phyloP scores from a whole-genome alignment of 2,329 filamentous ascomycete genomes.

The Botryotinia globosa region DNA sequence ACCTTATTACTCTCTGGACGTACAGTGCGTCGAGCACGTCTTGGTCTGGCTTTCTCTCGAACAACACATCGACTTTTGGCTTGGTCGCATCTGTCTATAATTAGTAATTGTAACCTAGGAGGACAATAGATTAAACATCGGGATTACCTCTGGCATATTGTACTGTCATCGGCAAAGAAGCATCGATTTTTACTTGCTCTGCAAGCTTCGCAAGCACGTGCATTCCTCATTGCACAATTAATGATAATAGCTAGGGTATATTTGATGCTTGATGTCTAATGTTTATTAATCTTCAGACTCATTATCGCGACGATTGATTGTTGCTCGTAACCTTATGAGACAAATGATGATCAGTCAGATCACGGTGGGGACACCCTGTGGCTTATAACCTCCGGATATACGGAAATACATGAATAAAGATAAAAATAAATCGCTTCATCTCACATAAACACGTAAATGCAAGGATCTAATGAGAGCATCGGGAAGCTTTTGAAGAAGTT shows the following conservation, averaged over 20 bases:
- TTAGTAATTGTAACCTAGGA: background rate
- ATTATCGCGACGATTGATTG: background rate
- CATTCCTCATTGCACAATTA: conserved; percentile 29
- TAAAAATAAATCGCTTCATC: background rate
- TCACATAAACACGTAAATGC: background rate
- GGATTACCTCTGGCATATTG: conserved; percentile 27
- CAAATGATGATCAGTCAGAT: background rate
- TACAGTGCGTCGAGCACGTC: conserved; percentile 28
- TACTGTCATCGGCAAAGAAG: conserved; percentile 27
- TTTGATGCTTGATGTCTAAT: background rate
- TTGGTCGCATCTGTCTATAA: conserved; percentile 28
- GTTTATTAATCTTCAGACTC: background rate
- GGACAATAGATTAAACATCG: background rate
- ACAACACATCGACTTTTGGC: conserved; percentile 32
- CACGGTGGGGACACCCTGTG: background rate
- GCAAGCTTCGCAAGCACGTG: conserved; percentile 37
- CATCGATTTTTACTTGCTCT: conserved; percentile 36
- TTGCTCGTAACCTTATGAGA: conserved; percentile 8
- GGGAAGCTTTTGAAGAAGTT: background rate
- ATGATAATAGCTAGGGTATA: background rate
- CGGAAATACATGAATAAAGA: conserved; percentile 2
- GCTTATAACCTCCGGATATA: conserved; percentile 4
- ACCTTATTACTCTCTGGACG: background rate
- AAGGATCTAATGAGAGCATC: background rate
- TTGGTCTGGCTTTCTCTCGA: conserved; percentile 34